Evolutionary conservation across 1,139 yeast species (phyloP).

Genomic region (Arxiozyma bovina): DNA sequence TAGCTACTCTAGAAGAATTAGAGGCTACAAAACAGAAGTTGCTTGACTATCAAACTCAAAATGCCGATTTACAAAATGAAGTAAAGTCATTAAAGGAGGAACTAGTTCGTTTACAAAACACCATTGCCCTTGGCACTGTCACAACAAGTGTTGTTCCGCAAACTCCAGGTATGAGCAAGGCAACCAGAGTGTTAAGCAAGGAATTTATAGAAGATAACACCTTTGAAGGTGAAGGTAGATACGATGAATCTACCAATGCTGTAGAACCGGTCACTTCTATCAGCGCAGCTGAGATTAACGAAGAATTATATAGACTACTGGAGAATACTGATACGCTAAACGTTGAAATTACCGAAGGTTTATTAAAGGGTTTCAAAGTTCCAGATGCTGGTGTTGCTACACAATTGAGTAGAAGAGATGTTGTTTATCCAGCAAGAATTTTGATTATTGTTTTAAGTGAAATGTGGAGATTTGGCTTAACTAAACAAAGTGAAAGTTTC

Average conservation of each 20-base stretch:
- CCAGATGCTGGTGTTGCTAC: conserved; percentile 82
- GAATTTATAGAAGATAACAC: conserved; percentile 5
- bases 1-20: conserved; percentile 52
- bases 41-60: conserved; percentile 56
- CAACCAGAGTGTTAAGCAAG: conserved; percentile 7
- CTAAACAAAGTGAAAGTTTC: conserved; percentile 85
- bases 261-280: conserved; percentile 39
- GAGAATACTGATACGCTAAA: conserved; percentile 75
- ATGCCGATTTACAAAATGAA: conserved; percentile 57
- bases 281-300: conserved; percentile 49
- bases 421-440: conserved; percentile 91
- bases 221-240: background rate
- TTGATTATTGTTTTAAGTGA: conserved; percentile 86
- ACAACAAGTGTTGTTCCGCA: conserved; percentile 20
- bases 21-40: conserved; percentile 54
- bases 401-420: conserved; percentile 80
- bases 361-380: conserved; percentile 78
- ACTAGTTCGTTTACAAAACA: conserved; percentile 40
- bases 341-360: conserved; percentile 78
- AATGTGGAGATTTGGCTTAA: conserved; percentile 96
- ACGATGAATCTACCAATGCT: conserved; percentile 1
- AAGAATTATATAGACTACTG: conserved; percentile 60
- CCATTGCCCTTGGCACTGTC: conserved; percentile 33
- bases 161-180: conserved; percentile 13
- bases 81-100: conserved; percentile 64